Evolutionary conservation across 805 yeast species (phyloP), one percentile per base, ranked within the genome.

Genomic region (Saccharomycopsis capsularis): DNA sequence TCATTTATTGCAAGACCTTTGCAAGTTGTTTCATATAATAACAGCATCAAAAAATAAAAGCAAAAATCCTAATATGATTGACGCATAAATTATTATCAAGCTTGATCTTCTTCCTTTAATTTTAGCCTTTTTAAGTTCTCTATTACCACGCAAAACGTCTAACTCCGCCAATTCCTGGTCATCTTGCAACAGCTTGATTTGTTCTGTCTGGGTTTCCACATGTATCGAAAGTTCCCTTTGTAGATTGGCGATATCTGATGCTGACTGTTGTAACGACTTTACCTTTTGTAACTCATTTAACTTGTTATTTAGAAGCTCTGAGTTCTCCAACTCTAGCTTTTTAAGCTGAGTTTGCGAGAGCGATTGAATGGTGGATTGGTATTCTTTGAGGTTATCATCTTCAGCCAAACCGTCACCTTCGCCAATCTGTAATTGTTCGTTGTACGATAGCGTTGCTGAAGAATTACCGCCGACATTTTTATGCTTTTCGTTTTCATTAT

Each of bases 141-240:
- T 63, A 56, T 72, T 72, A 13, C 75, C 76, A 62, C 62, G 53
- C 24, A 57, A 56, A 32, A 72, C 64, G 44, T 72, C 73, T 23
- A 64, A 29, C 47, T 68, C 73, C 11, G 71, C 64, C 48, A 63
- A 66, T 30, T 64, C 64, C 50, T 70, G 74, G 46, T 66, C 67
- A 47, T 71, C 75, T 36, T 68, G 55, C 42, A 72, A 63, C 45
- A 57, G 63, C 23, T 61, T 59, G 43, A 72, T 69, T 55, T 70
- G 72, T 30, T 68, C 68, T 3, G 68, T 67, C 56, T 72, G 76
- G 2, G 64, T 56, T 41, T 70, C 71, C 21, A 72, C 63, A 52
- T 72, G 74, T 56, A 64, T 63, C 7, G 74, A 60, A 41, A 72
- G 56, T 51, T 72, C 76, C 16, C 68, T 57, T 53, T 70, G 75